Conservation (phyloP, 2,329 filamentous ascomycete species). For the Pestalotiopsis sp. region DNA sequence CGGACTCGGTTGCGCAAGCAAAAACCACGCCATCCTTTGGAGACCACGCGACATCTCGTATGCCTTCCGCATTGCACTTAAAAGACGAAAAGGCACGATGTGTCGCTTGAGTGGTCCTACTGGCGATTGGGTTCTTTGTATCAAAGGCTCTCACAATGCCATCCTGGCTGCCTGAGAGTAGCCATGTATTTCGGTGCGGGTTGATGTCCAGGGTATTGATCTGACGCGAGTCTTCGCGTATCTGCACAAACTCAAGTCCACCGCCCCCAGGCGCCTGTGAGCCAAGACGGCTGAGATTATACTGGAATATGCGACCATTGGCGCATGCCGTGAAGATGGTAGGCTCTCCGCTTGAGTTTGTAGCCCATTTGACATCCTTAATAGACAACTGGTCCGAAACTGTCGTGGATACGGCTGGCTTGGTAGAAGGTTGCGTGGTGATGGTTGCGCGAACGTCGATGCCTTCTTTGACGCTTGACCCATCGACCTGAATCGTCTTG, state of each 20-base stretch:
- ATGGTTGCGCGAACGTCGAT: constrained; percentile 62
- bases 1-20: constrained; percentile 66
- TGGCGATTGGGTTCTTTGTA: constrained; percentile 50
- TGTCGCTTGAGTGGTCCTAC: constrained; percentile 50
- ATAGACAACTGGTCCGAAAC: constrained; percentile 64
- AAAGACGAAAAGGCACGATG: constrained; percentile 52
- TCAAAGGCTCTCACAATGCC: constrained; percentile 66
- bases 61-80: constrained; percentile 56
- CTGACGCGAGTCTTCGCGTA: constrained; percentile 64
- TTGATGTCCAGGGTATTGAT: constrained; percentile 67
- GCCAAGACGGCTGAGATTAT: constrained; percentile 58
- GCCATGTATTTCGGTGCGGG: constrained; percentile 58
- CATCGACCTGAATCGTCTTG: constrained; percentile 61
- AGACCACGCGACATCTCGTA: constrained; percentile 68
- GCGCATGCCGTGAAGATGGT: constrained; percentile 66
- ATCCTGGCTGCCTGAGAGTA: constrained; percentile 67
- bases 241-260: constrained; percentile 59
- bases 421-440: constrained; percentile 48
- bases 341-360: constrained; percentile 45
- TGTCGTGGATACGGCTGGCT: constrained; percentile 40
- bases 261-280: constrained; percentile 41
- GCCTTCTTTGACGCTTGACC: constrained; percentile 55
- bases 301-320: constrained; percentile 67
- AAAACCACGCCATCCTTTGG: constrained; percentile 64
- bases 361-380: constrained; percentile 62